Conservation (phyloP, 108 stramenopile genomes). For the Pseudonitzschia pungens region DNA sequence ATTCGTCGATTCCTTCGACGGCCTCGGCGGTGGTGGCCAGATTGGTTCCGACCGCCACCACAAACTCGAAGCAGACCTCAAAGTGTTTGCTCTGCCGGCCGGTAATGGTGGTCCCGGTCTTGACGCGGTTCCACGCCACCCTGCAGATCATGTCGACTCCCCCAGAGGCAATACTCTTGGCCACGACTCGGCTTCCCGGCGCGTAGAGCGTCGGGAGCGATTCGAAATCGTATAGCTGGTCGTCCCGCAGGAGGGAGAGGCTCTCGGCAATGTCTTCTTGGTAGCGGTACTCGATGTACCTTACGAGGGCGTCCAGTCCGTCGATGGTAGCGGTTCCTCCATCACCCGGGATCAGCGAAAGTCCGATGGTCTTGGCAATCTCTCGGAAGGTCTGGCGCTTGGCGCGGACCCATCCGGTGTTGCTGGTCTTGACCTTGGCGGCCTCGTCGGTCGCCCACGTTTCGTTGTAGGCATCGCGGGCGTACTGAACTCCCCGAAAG, state of each 20-base stretch:
- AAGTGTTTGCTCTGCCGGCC: constrained; percentile 54
- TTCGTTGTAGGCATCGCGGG: constrained; percentile 54
- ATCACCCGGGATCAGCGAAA: constrained; percentile 25
- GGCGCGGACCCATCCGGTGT: constrained; percentile 28
- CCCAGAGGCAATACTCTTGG: constrained; percentile 53
- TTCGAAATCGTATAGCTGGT: constrained; percentile 64
- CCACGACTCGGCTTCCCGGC: constrained; percentile 49
- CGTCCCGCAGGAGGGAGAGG: constrained; percentile 15
- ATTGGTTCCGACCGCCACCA: constrained; percentile 50
- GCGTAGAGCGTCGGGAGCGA: constrained; percentile 49
- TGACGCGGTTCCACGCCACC: constrained; percentile 61
- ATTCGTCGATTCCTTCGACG: constrained; percentile 60
- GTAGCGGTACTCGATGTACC: constrained; percentile 36
- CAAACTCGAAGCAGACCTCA: constrained; percentile 53
- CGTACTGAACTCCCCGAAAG: constrained; percentile 55
- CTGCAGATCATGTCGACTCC: constrained; percentile 57
- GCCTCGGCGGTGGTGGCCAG: constrained; percentile 57
- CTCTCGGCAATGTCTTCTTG: constrained; percentile 24
- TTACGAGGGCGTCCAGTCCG: constrained; percentile 60
- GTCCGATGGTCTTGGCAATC: constrained; percentile 46
- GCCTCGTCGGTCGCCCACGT: constrained; percentile 21
- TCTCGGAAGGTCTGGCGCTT: constrained; percentile 56
- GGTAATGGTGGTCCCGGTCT: constrained; percentile 48
- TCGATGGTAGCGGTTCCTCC: constrained; percentile 25
- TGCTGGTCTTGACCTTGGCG: background rate